phyloP scores from a whole-genome alignment of 306 rosid genomes.

The Vigna nakashimae region DNA sequence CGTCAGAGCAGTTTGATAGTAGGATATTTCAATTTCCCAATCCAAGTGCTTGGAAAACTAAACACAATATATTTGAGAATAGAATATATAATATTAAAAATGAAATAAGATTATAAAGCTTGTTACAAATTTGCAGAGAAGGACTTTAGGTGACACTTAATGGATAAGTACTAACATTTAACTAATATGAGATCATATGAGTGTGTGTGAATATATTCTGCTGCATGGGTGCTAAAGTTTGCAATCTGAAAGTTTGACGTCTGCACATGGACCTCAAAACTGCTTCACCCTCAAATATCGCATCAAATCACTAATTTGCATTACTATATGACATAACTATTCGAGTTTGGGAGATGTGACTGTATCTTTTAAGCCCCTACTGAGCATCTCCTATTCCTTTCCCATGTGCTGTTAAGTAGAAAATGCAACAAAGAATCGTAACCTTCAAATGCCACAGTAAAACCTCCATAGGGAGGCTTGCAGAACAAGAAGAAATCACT shows the following conservation, averaged over 20 bases:
- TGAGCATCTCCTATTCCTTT: background rate
- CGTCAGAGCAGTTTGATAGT: background rate
- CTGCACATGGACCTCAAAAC: background rate
- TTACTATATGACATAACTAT: background rate
- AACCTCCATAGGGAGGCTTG: background rate
- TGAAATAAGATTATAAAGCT: background rate
- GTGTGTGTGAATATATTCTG: background rate
- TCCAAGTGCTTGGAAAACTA: slow-evolving; percentile 4
- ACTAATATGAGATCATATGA: background rate
- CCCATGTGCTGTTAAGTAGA: background rate
- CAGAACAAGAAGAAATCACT: background rate
- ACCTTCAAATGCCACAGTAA: background rate
- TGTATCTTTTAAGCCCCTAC: background rate
- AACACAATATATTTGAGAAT: background rate
- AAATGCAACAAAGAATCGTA: slow-evolving; percentile 26
- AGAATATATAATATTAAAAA: background rate
- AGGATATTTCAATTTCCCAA: background rate
- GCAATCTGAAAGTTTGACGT: background rate
- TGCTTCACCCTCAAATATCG: background rate
- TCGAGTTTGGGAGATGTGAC: background rate
- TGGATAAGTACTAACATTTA: background rate
- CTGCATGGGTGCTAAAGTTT: background rate
- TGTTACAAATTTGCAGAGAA: background rate
- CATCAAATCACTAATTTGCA: background rate
- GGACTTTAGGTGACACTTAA: background rate